phyloP scores from a whole-genome alignment of 306 rosid genomes.

The Abrus pulchellus region DNA sequence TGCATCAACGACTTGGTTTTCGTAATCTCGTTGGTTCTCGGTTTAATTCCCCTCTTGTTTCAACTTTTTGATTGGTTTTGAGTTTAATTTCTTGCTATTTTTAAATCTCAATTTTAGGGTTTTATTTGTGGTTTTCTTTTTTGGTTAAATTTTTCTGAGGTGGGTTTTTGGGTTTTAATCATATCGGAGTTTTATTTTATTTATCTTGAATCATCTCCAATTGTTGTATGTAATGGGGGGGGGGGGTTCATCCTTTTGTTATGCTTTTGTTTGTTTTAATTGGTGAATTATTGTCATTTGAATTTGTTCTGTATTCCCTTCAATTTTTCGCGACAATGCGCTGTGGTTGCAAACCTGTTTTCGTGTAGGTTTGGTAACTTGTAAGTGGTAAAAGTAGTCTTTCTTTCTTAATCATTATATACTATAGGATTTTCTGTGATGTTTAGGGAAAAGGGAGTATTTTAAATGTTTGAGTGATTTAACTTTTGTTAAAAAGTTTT shows the following conservation, averaged over 20 bases:
- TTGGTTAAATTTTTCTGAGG: not conserved
- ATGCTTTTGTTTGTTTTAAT: slow-evolving; percentile 16
- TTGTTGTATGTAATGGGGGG: not conserved
- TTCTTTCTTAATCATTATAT: not conserved
- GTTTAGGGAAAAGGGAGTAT: not conserved
- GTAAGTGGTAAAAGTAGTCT: slow-evolving; percentile 3
- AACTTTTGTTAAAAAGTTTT: not conserved
- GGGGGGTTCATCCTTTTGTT: not conserved
- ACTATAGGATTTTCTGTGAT: not conserved
- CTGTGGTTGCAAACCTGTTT: not conserved
- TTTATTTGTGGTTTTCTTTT: slow-evolving; percentile 52
- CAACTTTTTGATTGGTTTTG: slow-evolving; percentile 47
- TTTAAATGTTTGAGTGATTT: slow-evolving; percentile 16
- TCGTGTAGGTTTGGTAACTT: not conserved
- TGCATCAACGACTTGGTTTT: slow-evolving; percentile 38
- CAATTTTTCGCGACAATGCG: slow-evolving; percentile 26
- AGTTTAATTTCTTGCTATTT: slow-evolving; percentile 34
- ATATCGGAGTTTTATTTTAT: not conserved
- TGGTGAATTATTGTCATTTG: slow-evolving; percentile 26
- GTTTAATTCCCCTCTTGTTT: slow-evolving; percentile 7
- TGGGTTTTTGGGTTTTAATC: slow-evolving; percentile 57
- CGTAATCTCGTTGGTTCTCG: slow-evolving; percentile 46
- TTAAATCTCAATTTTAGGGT: slow-evolving; percentile 54
- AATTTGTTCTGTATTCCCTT: slow-evolving; percentile 10
- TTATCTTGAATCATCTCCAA: not conserved